Percentiles rank a stretch among this genome's conserved stretches.
Conservation (phyloP, 257 asterid genomes). For the Linaria vulgaris region DNA sequence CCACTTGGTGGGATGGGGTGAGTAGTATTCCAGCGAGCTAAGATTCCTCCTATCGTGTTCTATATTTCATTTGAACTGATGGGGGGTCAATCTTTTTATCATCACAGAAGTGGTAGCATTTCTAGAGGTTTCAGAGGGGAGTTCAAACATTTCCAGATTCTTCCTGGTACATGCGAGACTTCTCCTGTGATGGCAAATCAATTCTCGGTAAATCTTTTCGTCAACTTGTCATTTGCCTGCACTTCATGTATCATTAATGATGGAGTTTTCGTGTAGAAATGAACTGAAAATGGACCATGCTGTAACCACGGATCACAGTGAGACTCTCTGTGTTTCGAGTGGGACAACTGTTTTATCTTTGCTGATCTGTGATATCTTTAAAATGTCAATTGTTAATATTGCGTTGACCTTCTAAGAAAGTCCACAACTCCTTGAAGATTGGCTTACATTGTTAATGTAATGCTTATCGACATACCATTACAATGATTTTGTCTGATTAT, state of each 20-base stretch:
- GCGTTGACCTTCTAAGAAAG: too few species aligned
- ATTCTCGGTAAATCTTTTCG: slow-evolving; percentile 71
- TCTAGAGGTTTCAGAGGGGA: slow-evolving; percentile 99
- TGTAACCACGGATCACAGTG: too few species aligned
- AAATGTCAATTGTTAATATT: too few species aligned
- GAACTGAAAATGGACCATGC: too few species aligned
- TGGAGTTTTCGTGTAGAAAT: too few species aligned
- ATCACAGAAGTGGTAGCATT: slow-evolving; percentile 95
- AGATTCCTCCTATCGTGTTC: background rate
- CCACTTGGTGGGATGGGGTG: slow-evolving; percentile 99
- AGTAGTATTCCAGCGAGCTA: slow-evolving; percentile 27
- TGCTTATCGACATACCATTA: background rate
- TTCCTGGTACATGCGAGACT: slow-evolving; percentile 93
- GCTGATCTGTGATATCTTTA: too few species aligned
- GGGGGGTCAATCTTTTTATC: slow-evolving; percentile 22
- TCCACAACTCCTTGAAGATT: too few species aligned
- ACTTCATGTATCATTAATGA: too few species aligned
- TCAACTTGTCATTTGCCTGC: background rate
- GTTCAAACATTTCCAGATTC: slow-evolving; percentile 86
- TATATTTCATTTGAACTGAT: slow-evolving; percentile 16
- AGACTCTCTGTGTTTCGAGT: too few species aligned
- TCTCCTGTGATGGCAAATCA: slow-evolving; percentile 98
- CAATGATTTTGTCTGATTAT: slow-evolving; percentile 11
- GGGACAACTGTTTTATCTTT: too few species aligned
- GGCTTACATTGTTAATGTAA: background rate